Evolutionary conservation across 2,329 filamentous ascomycete species (phyloP), one percentile per base, ranked within the genome.

Genomic region (Alternaria ethzedia): DNA sequence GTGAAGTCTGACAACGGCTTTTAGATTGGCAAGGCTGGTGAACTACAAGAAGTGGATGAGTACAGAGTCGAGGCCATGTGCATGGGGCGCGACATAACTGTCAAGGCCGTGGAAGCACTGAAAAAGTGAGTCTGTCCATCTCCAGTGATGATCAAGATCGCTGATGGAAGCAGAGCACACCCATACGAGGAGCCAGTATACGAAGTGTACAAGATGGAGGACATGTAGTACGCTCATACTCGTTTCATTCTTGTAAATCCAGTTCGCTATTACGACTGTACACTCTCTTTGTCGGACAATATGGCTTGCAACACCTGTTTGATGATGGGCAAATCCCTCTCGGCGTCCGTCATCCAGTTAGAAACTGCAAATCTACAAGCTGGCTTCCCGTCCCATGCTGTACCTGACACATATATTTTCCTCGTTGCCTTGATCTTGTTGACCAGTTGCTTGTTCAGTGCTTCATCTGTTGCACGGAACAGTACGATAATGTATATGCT

Each of bases 281-380:
- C 5, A 12, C 44, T 9, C 15, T 32, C 32, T 12, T 44, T 49
- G 12, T 41, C 25, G 13, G 26, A 59, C 25, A 36, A 17, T 44
- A 81, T 69, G n/a, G 79, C 74, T 23, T 83, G 81, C 70, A 97
- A 78, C 4, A 94, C 89, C 6, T 84, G 81, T 64, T 82, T 85
- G 15, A 96, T 86, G n/a, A 93, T 77, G 20, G 80, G 81, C 63
- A 90, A 81, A 75, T 97, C 94, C 63, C 85, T 84, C 51, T 89
- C 84, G 0, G 89, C 84, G 73, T 94, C 85, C 2, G 92, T 90
- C 78, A 87, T 88, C 93, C 94, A 97, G 74, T 92, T 97, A 43
- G 91, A 91, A 45, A 97, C 88, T 0, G 95, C 94, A 70, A 97
- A 88, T n/a, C 95, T 86, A 64, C 90, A 91, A 9, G 94, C 94